Percentiles rank a stretch among this genome's conserved stretches.
phyloP scores from a whole-genome alignment of 2,329 filamentous ascomycete genomes.

The Madurella fahalii region DNA sequence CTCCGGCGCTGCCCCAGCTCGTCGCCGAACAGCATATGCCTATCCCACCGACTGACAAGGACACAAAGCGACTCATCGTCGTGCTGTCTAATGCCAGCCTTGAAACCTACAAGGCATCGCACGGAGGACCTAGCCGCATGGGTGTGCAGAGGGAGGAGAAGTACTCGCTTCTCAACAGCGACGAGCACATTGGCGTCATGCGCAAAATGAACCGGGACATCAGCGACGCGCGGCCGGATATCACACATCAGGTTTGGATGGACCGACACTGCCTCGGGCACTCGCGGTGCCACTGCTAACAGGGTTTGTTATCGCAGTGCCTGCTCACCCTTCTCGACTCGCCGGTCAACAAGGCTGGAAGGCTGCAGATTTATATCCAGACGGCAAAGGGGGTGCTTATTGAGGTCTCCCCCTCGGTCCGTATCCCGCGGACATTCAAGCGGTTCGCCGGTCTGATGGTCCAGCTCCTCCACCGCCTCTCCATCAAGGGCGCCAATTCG shows the following conservation, averaged over 20 bases:
- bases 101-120: constrained; percentile 92
- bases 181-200: constrained; percentile 99
- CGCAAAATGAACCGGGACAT: constrained; percentile 99
- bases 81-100: constrained; percentile 95
- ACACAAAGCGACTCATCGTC: constrained; percentile 86
- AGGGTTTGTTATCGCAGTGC: constrained; percentile 57
- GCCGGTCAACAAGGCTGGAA: constrained; percentile 96
- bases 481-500: constrained; percentile 92
- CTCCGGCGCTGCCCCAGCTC: constrained; percentile 83
- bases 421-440: constrained; percentile 97
- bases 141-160: constrained; percentile 78
- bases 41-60: constrained; percentile 81
- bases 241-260: constrained; percentile 82
- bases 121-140: constrained; percentile 62
- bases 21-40: constrained; percentile 89
- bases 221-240: constrained; percentile 94
- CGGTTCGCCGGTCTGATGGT: constrained; percentile 98
- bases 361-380: constrained; percentile 97
- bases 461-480: constrained; percentile 89
- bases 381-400: constrained; percentile 96
- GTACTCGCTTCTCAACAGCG: constrained; percentile 95
- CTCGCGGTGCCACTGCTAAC: constrained; percentile 34
- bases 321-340: constrained; percentile 95
- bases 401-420: constrained; percentile 95
- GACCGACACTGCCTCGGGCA: constrained; percentile 40